Evolutionary conservation across 2,329 filamentous ascomycete species (phyloP), one percentile per base, ranked within the genome.

Genomic region (Botrytis medusae): DNA sequence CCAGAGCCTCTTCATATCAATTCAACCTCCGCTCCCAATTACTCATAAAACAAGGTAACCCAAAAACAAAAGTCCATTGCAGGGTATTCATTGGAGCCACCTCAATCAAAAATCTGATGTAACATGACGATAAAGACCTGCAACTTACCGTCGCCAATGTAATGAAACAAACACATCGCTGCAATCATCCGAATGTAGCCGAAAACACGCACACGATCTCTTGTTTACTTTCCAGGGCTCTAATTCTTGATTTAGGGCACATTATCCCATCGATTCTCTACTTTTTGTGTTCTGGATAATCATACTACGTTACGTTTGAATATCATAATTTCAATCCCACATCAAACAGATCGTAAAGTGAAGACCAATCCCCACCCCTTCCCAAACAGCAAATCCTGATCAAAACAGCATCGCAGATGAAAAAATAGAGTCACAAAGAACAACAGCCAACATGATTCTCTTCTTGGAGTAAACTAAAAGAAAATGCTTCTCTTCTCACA

Each of bases 11-110:
- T n/a, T 40, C 1, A 29, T 29, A 29, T 40, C 2, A 5, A 6
- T 18, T 54, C 16, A 29, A 4, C 25, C 9, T 20, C 4, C 25
- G 25, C n/a, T 29, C 16, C 18, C 18, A 29, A 29, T 40, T 12
- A 22, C n/a, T 40, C 32, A 40, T 8, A 67, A 7, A 29, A 29
- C n/a, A 29, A 10, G n/a, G 10, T 37, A 16, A 20, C 18, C 54
- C 64, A 54, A 34, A 18, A 34, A 16, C 10, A 25, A 37, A 37
- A 1, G 0, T 20, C 4, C 4, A n/a, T 40, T 29, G 46, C 63
- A 67, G 63, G 63, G 63, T 67, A n/a, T 51, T 67, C 22, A 67
- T 67, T 67, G 63, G 44, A 51, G 46, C 63, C 63, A 67, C 44
- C 32, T 67, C 44, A 67, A 29, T 8, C 57, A 32, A 34, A 60